These are phyloP conservation scores for Pontederia paniculata DNA, from an alignment of 176 grass and related monocot genomes.

Conservation along the genomic window DNA sequence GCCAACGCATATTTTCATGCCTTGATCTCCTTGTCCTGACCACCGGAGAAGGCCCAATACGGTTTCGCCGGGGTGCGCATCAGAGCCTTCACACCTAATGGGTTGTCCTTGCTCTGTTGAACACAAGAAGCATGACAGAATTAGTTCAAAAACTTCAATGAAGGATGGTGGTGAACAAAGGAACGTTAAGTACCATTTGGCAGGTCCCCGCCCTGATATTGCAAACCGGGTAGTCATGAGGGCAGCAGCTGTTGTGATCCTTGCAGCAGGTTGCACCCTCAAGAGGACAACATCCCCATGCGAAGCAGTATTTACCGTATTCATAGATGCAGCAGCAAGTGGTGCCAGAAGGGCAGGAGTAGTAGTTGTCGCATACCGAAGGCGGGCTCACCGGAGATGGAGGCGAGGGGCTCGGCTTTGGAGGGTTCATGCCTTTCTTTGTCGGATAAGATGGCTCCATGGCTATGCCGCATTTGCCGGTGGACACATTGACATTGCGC, in stretches of 20 bases:
- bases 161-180: background rate
- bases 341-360: constrained; percentile 41
- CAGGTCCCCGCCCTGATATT: constrained; percentile 44
- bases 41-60: constrained; percentile 28
- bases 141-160: background rate
- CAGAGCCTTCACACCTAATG: constrained; percentile 55
- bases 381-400: constrained; percentile 36
- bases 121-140: background rate
- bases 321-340: constrained; percentile 88
- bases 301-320: constrained; percentile 46
- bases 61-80: constrained; percentile 41
- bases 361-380: constrained; percentile 57
- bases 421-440: constrained; percentile 59
- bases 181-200: constrained; percentile 31
- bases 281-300: constrained; percentile 86
- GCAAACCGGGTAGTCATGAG: constrained; percentile 76
- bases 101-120: constrained; percentile 58
- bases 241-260: constrained; percentile 90
- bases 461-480: constrained; percentile 72
- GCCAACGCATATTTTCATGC: constrained; percentile 14
- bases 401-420: constrained; percentile 70
- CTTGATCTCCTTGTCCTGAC: constrained; percentile 50
- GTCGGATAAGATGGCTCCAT: constrained; percentile 66
- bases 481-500: constrained; percentile 45
- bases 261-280: constrained; percentile 79